phyloP scores from a whole-genome alignment of 2,329 filamentous ascomycete species.

The Ophiocordyceps camponoti-rufipedis region DNA sequence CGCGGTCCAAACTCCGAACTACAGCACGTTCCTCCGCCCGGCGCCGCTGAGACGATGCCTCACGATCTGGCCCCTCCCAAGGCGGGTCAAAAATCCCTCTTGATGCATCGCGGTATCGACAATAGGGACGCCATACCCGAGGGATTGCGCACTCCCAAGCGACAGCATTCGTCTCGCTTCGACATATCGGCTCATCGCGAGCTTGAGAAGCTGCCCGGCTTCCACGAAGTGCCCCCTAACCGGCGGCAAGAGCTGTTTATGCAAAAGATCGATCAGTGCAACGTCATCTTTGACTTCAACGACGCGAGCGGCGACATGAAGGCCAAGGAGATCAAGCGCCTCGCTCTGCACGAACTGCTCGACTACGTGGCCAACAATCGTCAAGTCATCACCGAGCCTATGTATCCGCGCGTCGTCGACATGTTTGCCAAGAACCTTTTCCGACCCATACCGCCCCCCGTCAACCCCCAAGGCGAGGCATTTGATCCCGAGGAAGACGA shows the following conservation, averaged over 20 bases:
- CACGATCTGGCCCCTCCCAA: constrained; percentile 91
- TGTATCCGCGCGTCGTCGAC: constrained; percentile 96
- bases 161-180: constrained; percentile 93
- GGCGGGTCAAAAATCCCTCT: constrained; percentile 70
- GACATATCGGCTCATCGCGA: constrained; percentile 95
- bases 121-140: constrained; percentile 86
- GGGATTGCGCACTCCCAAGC: constrained; percentile 83
- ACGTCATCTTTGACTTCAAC: constrained; percentile 99
- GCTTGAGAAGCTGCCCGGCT: constrained; percentile 90
- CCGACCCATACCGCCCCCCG: constrained; percentile 86
- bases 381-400: constrained; percentile 94
- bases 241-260: constrained; percentile 93
- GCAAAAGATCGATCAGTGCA: constrained; percentile 99
- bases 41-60: constrained; percentile 92
- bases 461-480: constrained; percentile 94
- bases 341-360: constrained; percentile 86
- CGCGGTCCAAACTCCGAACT: not conserved
- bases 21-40: constrained; percentile 75
- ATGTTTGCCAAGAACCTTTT: constrained; percentile 99
- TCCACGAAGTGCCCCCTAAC: constrained; percentile 93
- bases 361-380: constrained; percentile 98
- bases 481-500: constrained; percentile 98
- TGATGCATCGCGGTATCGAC: constrained; percentile 69
- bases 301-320: constrained; percentile 98
- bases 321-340: constrained; percentile 96